Percentiles rank a stretch among this genome's conserved stretches.
phyloP scores from a whole-genome alignment of 2,329 filamentous ascomycete genomes.

The Phoma sp. region DNA sequence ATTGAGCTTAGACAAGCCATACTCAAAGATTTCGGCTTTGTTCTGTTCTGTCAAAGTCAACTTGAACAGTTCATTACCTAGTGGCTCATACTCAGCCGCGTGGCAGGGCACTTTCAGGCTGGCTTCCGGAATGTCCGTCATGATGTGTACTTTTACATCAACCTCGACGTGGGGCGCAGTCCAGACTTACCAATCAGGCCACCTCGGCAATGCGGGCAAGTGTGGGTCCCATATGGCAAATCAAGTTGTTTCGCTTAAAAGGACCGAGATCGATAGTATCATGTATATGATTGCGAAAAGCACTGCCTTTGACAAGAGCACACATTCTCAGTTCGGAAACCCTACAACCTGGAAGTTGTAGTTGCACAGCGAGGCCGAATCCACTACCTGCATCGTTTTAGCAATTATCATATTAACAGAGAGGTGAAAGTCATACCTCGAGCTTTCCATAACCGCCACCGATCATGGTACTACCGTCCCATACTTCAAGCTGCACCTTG shows the following conservation, averaged over 20 bases:
- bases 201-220: neutral
- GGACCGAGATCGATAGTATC: neutral
- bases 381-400: neutral
- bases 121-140: neutral
- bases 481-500: conserved; percentile 32
- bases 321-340: neutral
- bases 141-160: neutral
- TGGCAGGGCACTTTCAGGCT: neutral
- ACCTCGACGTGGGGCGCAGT: too few relatives aligned
- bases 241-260: conserved; percentile 3
- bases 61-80: conserved; percentile 17
- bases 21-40: conserved; percentile 20
- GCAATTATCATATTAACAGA: neutral
- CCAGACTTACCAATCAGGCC: neutral
- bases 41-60: conserved; percentile 16
- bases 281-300: too few relatives aligned
- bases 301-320: too few relatives aligned
- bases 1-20: conserved; percentile 12
- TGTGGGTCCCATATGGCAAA: neutral
- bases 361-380: conserved; percentile 1
- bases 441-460: conserved; percentile 23
- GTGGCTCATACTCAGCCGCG: conserved; percentile 5
- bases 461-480: conserved; percentile 8
- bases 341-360: conserved; percentile 14
- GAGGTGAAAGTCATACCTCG: neutral